Base-by-base conservation (phyloP, 2,329 filamentous ascomycete species). In the Cryoendolithus antarcticus region DNA sequence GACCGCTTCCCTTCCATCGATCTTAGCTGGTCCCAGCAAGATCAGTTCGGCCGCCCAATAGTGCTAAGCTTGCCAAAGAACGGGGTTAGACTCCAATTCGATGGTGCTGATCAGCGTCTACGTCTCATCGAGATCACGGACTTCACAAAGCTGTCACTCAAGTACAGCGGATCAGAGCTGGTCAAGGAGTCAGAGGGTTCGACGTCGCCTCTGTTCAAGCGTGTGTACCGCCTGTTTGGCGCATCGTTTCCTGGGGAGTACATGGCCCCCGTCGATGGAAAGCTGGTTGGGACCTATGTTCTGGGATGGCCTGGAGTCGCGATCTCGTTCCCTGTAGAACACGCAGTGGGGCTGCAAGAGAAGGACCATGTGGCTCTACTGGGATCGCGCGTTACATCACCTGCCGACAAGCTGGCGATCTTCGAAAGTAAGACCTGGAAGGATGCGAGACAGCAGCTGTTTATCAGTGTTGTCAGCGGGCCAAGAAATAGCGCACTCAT, bases 191-290 rank as follows among this genome's bases (percentile, higher is more conserved):
- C 64, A 33, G 65, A 61, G 43, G 58, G 57, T 35, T 51, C 51
- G 42, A 60, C 37, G 6, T 33, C 41, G 7, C 51, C 54, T 7
- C 43, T 45, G 4, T 55, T 58, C 46, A 57, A 54, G 43, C 45
- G 55, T 3, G 53, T 98, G 48, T 98, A 96, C 59, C 86, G 93
- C 53, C 70, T 95, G 11, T 79, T 98, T 46, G 91, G 91, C 0
- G 88, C 88, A 11, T 93, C 89, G 0, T 96, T 93, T 58, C 83
- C 83, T 1, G 91, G 91, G 46, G 91, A 98, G 66, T 96, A 89
- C 55, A 72, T 94, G 29, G 72, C 80, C 6, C 76, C 84, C 1
- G 59, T 62, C 4, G 54, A 66, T 1, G 67, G 66, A 3, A 63
- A 69, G 29, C 64, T 67, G 32, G 68, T 70, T 9, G 88, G 88